phyloP scores from a whole-genome alignment of 306 rosid genomes.

The Cicer chorassanicum region DNA sequence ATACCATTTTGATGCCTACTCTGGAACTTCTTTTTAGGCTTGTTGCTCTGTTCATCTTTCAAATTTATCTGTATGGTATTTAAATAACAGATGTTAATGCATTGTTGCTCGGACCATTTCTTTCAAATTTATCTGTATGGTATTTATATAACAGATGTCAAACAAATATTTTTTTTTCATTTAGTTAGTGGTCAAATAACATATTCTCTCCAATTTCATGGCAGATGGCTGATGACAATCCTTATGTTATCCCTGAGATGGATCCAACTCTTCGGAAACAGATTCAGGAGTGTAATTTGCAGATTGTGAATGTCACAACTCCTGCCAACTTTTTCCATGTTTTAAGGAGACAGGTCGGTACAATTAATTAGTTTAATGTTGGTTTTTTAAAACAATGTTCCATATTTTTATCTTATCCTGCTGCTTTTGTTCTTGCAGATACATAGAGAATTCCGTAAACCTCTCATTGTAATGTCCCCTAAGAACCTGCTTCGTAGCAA shows the following conservation, averaged over 20 bases:
- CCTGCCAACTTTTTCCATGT: slow-evolving; percentile 99
- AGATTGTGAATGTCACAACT: slow-evolving; percentile 94
- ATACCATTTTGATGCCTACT: not conserved
- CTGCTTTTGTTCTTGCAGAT: slow-evolving; percentile 54
- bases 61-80: slow-evolving; percentile 14
- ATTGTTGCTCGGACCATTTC: slow-evolving; percentile 12
- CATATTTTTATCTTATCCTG: slow-evolving; percentile 36
- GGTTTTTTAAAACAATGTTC: not conserved
- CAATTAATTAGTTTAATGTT: slow-evolving; percentile 32
- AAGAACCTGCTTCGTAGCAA: slow-evolving; percentile 92
- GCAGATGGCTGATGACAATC: slow-evolving; percentile 99
- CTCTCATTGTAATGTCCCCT: slow-evolving; percentile 95
- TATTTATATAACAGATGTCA: slow-evolving; percentile 12
- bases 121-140: not conserved
- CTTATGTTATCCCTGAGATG: slow-evolving; percentile 94
- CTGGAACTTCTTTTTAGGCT: slow-evolving; percentile 25
- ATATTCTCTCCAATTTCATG: slow-evolving; percentile 44
- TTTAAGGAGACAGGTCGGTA: slow-evolving; percentile 86
- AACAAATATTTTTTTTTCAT: too few species aligned
- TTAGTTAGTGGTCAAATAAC: not conserved
- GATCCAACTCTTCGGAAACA: slow-evolving; percentile 89
- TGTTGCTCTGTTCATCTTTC: slow-evolving; percentile 11
- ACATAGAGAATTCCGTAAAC: slow-evolving; percentile 93
- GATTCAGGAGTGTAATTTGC: slow-evolving; percentile 99
- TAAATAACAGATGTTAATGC: slow-evolving; percentile 15